Evolutionary conservation across 2,329 filamentous ascomycete genomes (phyloP).

Genomic region (Paecilomyces dactylethromorphus): DNA sequence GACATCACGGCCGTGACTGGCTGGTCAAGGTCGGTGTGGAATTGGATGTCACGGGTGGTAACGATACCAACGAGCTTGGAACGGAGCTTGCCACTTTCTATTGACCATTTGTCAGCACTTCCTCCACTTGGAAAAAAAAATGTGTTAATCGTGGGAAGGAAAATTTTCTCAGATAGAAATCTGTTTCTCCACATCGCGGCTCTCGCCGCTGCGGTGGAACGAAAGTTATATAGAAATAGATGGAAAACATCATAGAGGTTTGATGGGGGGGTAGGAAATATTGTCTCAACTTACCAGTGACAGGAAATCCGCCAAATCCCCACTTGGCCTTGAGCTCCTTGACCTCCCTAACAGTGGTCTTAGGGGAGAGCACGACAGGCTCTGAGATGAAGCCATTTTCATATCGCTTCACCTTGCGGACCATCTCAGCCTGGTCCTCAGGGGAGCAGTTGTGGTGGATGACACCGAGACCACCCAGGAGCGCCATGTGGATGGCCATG

Average conservation of each 20-base stretch:
- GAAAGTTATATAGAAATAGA: constrained; percentile 88
- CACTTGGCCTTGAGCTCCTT: constrained; percentile 93
- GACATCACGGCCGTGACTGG: constrained; percentile 90
- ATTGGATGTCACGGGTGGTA: constrained; percentile 96
- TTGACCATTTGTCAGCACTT: constrained; percentile 12
- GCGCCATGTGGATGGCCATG: constrained; percentile 88
- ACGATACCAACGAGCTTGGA: constrained; percentile 97
- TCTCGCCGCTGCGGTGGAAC: constrained; percentile 97
- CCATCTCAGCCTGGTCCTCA: constrained; percentile 96
- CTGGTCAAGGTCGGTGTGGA: constrained; percentile 68
- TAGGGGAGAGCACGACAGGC: constrained; percentile 81
- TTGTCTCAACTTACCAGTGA: constrained; percentile 71
- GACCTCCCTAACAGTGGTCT: constrained; percentile 84
- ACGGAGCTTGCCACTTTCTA: constrained; percentile 85
- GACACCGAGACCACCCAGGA: constrained; percentile 59
- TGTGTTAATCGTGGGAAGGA: constrained; percentile 5
- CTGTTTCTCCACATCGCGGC: constrained; percentile 73
- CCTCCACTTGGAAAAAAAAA: constrained; percentile 9
- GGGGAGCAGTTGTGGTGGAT: constrained; percentile 99
- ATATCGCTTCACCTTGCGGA: constrained; percentile 97
- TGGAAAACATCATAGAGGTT: constrained; percentile 63
- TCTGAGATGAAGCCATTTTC: constrained; percentile 99
- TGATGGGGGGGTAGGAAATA: constrained; percentile 10
- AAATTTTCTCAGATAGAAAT: constrained; percentile 42
- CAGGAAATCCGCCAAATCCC: constrained; percentile 97